Conservation (phyloP, 2,329 filamentous ascomycete species). For the Coniochaeta sp. region DNA sequence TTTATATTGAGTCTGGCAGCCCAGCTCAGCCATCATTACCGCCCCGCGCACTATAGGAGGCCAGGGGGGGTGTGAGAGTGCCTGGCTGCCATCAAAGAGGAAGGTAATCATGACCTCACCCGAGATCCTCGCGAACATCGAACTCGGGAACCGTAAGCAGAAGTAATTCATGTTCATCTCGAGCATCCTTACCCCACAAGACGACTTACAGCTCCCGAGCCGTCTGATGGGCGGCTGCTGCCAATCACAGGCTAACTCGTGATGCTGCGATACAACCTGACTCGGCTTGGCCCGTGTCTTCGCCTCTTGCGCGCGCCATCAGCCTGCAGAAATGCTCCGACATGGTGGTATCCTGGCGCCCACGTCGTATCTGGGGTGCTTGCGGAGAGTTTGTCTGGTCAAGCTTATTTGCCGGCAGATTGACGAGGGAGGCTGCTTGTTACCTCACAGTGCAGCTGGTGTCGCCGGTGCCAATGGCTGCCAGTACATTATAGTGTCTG, state of each 20-base stretch:
- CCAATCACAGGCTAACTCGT: conserved; percentile 15
- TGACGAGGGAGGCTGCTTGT: background rate
- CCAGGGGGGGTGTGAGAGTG: background rate
- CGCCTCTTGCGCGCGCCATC: conserved; percentile 9
- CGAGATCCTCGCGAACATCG: conserved; percentile 8
- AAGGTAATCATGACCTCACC: conserved; percentile 4
- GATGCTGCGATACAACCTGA: conserved; percentile 16
- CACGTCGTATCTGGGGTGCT: background rate
- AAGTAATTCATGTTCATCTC: conserved; percentile 10
- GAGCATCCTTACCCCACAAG: conserved; percentile 11
- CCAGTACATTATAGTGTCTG: background rate
- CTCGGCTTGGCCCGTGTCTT: conserved; percentile 19
- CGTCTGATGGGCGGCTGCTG: conserved; percentile 7
- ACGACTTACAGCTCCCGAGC: conserved; percentile 7
- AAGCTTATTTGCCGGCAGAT: background rate
- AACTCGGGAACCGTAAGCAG: conserved; percentile 6
- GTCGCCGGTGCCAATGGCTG: background rate
- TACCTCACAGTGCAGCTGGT: background rate
- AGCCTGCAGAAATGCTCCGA: conserved; percentile 2
- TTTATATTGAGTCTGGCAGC: conserved; percentile 14
- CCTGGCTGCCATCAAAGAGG: background rate
- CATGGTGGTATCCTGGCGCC: background rate
- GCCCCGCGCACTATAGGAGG: background rate
- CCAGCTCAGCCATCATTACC: background rate
- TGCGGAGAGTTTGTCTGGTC: background rate